phyloP scores from a whole-genome alignment of 805 yeast genomes.

The Wickerhamomyces subpelliculosus region DNA sequence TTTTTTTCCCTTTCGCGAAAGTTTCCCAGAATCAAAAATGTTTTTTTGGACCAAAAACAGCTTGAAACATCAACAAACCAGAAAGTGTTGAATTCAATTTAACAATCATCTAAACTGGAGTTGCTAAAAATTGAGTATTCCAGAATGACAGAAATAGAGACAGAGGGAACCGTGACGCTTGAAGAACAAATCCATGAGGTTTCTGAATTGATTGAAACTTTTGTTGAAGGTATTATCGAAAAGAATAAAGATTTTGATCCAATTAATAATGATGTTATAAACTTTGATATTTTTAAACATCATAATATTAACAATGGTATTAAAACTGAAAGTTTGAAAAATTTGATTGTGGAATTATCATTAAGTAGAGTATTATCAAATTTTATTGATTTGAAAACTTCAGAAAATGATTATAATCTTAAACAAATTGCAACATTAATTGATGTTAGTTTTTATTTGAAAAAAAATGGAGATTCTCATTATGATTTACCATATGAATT shows the following conservation, averaged over 20 bases:
- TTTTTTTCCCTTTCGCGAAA: too few species aligned
- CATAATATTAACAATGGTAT: background rate
- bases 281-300: background rate
- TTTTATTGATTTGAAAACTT: conserved; percentile 6
- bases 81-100: too few species aligned
- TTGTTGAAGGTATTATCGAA: background rate
- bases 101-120: too few species aligned
- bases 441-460: conserved; percentile 12
- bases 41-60: too few species aligned
- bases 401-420: conserved; percentile 9
- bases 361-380: conserved; percentile 5
- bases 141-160: too few species aligned
- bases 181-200: background rate
- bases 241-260: background rate
- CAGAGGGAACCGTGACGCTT: too few species aligned
- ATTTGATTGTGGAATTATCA: conserved; percentile 6
- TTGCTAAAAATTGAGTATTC: too few species aligned
- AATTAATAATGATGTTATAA: background rate
- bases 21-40: too few species aligned
- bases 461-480: conserved; percentile 2
- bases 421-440: conserved; percentile 11
- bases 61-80: too few species aligned
- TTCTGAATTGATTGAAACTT: background rate
- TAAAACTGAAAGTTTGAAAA: background rate
- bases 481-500: conserved; percentile 11